These are phyloP conservation scores for Yamadazyma mexicana DNA, from an alignment of 1,139 yeast species.

Conservation along the genomic window DNA sequence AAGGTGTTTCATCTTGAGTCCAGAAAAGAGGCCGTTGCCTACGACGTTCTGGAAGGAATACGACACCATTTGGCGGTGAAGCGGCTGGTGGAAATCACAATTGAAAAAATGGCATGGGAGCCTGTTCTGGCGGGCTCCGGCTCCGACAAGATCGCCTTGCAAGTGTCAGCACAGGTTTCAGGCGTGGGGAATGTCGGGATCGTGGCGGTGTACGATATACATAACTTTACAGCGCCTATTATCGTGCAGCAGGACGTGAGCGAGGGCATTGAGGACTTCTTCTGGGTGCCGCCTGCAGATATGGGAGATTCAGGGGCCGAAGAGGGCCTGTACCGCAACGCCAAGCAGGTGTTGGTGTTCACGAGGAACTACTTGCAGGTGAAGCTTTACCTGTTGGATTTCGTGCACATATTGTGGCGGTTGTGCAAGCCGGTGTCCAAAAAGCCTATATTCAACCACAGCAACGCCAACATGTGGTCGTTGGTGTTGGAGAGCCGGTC, in stretches of 20 bases:
- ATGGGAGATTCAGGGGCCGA: slow-evolving; percentile 5
- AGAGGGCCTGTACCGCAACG: slow-evolving; percentile 34
- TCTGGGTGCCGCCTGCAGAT: slow-evolving; percentile 41
- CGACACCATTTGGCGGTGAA: slow-evolving; percentile 3
- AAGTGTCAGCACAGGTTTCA: slow-evolving; percentile 10
- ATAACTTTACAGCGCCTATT: slow-evolving; percentile 25
- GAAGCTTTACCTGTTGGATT: slow-evolving; percentile 39
- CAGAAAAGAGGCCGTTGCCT: slow-evolving; percentile 8
- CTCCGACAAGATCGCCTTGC: slow-evolving; percentile 29
- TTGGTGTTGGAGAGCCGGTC: slow-evolving; percentile 22
- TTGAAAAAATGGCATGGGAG: slow-evolving; percentile 31
- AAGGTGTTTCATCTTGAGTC: slow-evolving; percentile 10
- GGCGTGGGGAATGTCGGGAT: slow-evolving; percentile 17
- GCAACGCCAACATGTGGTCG: slow-evolving; percentile 28
- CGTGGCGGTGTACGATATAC: slow-evolving; percentile 26
- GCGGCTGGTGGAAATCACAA: background rate
- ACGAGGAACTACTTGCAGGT: slow-evolving; percentile 28
- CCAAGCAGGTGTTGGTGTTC: slow-evolving; percentile 35
- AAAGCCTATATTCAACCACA: slow-evolving; percentile 12
- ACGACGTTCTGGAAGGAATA: slow-evolving; percentile 12
- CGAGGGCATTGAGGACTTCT: slow-evolving; percentile 33
- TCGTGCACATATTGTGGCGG: slow-evolving; percentile 33
- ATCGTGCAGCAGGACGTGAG: slow-evolving; percentile 26
- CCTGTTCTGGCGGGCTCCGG: slow-evolving; percentile 10
- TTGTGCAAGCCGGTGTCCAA: slow-evolving; percentile 24